A percentile compares a stretch with the other conserved stretches of the same genome.
Conservation (phyloP, 345 rosid species). For the Citrus mangshanensis region DNA sequence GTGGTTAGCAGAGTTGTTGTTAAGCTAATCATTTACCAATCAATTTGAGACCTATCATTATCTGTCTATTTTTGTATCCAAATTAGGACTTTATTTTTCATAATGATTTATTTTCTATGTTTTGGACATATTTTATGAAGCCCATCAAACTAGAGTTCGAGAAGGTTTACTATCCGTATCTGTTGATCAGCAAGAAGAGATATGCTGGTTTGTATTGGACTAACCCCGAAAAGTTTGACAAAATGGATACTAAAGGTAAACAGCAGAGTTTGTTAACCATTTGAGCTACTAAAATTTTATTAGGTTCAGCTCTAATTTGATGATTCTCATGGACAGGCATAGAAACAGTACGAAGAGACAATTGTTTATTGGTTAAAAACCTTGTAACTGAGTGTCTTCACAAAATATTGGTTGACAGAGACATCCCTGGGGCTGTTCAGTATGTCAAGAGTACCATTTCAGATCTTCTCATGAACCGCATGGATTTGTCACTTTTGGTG, state of each 20-base stretch:
- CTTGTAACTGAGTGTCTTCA: conserved; percentile 91
- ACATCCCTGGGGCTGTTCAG: conserved; percentile 81
- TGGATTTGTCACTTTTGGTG: conserved; percentile 95
- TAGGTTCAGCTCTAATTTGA: conserved; percentile 3
- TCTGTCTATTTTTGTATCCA: not conserved
- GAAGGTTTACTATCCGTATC: conserved; percentile 92
- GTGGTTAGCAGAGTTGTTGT: not conserved
- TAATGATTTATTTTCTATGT: conserved; percentile 14
- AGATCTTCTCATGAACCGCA: conserved; percentile 97
- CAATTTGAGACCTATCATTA: not conserved
- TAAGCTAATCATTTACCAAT: not conserved
- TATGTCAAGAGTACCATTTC: conserved; percentile 86
- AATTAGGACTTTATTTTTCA: not conserved
- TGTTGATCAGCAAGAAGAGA: conserved; percentile 95
- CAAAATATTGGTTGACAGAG: conserved; percentile 84
- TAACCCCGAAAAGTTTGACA: conserved; percentile 73
- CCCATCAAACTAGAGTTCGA: conserved; percentile 98
- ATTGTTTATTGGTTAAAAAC: conserved; percentile 92
- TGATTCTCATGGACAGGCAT: conserved; percentile 60
- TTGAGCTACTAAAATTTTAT: conserved; percentile 13
- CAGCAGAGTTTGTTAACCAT: conserved; percentile 6
- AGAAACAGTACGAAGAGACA: conserved; percentile 98
- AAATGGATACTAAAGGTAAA: conserved; percentile 97
- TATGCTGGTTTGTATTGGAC: conserved; percentile 99
- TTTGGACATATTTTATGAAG: conserved; percentile 41